Base-by-base conservation (phyloP, 2,329 filamentous ascomycete genomes). In the Aspergillus sp. region DNA sequence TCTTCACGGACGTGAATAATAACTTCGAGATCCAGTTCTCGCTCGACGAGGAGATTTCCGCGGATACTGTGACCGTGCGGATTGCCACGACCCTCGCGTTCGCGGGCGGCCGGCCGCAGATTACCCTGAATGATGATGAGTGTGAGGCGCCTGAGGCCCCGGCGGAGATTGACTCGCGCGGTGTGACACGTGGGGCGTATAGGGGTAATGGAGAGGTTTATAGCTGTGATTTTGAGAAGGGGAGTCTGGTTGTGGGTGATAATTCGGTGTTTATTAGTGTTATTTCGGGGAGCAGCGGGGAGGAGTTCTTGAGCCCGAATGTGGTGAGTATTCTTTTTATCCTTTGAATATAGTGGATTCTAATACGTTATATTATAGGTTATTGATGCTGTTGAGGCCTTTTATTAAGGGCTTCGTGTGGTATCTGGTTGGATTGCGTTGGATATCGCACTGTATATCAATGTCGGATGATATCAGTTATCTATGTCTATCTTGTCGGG, bases 71-170 rank as follows among this genome's bases (percentile, higher is more conserved):
- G n/a, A 53, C 49, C 2, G 12, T 57, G 12, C 36, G 55, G 12
- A 41, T 57, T 30, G 55, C 47, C n/a, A 53, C 48, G 11, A 57
- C 55, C n/a, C 15, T 52, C 1, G 48, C 48, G 2, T 57, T 57
- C 18, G 26, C 38, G 3, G 26, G 48, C 2, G 55, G 55, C 2
- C 11, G 55, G 12, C 55, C 55, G 32, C 55, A 57, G 30, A 24
- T 57, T 38, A 53, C 55, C 4, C 38, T 57, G 11, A 57, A 57
- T 6, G 20, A 38, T 11, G 41, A 30, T 13, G 38, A 44, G 12
- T 39, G 47, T 9, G 42, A 26, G 17, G 43, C 42, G 1, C 55
- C 55, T 17, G 26, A 17, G 9, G 34, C 55, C 5, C 48, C 39
- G 8, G 30, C 18, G 5, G 36, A 57, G 32, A 50, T 45, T 24